Base-by-base conservation (phyloP, 768 basidiomycete genomes). In the Cystobasidiopsis lactophilus region DNA sequence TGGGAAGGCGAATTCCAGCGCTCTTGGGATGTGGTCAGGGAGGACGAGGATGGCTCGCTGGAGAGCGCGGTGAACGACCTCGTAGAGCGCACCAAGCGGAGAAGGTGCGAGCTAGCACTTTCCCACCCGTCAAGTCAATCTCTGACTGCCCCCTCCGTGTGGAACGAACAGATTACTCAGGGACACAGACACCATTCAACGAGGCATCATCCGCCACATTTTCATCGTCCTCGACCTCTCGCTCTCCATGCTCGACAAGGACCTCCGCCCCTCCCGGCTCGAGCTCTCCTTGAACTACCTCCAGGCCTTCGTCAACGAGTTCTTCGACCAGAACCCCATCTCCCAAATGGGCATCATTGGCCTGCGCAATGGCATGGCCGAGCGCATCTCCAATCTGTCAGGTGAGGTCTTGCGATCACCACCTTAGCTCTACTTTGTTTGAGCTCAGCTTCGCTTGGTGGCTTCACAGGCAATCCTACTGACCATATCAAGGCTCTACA, bases 261-360 rank as follows among this genome's bases (percentile, higher is more conserved):
- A 98, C 68, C 84, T 91, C 79, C 76, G 91, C 5, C 86, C 89
- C 11, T 86, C 84, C 21, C 76, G 93, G 52, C 89, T 91, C 59
- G 89, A 93, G 63, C 67, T 98, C 30, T 80, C 79, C 61, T 69
- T 96, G 40, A 80, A 88, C 62, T 91, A 89, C 64, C 76, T 86
- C 14, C 75, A 86, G 53, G 84, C 85, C 60, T 98, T 96, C 59
- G 74, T 96, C 27, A 71, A 75, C 5, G 93, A 98, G 65, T 98
- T 91, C 89, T 98, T 96, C 66, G 93, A 98, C 68, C 93, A 96
- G 69, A 98, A 98, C 63, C 93, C 93, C 1, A 72, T 98, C 13
- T 89, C 91, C 21, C 93, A 96, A 67, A 84, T 98, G 58, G 91
- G 88, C 1, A 70, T 96, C 29, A 85, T 96, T 18, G 85, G 84